These are phyloP conservation scores for Tuber calosporum DNA, from an alignment of 495 filamentous ascomycete genomes.

Conservation along the genomic window DNA sequence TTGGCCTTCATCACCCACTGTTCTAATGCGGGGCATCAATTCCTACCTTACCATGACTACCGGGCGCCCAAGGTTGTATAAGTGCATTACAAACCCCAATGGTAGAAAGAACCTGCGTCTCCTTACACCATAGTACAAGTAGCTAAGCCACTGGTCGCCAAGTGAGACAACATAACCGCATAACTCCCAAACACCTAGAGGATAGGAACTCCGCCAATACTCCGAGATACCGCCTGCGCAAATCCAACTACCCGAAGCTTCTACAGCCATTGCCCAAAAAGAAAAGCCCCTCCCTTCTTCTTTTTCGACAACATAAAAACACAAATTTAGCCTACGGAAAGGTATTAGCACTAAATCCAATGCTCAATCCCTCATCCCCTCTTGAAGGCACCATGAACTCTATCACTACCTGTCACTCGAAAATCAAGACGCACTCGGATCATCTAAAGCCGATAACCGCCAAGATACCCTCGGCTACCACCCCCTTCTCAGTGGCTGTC, in stretches of 20 bases:
- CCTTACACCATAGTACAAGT: not conserved
- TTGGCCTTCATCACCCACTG: not conserved
- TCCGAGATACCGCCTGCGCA: not conserved
- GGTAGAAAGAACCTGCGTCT: not conserved
- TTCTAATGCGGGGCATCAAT: not conserved
- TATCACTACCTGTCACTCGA: not conserved
- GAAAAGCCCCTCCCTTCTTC: not conserved
- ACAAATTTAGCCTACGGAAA: not conserved
- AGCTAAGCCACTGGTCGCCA: not conserved
- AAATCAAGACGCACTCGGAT: not conserved
- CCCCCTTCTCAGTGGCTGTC: not conserved
- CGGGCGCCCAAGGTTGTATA: not conserved
- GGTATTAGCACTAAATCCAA: not conserved
- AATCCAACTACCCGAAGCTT: not conserved
- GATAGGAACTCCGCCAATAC: not conserved
- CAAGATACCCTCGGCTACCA: not conserved
- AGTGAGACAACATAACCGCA: not conserved
- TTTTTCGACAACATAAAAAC: not conserved
- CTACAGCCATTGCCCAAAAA: not conserved
- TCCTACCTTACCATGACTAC: not conserved
- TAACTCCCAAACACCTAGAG: not conserved
- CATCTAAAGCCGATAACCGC: not conserved
- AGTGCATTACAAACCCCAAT: not conserved
- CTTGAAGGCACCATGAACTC: not conserved
- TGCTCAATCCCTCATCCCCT: not conserved